Percentiles rank a stretch among this genome's conserved stretches.
These are phyloP conservation scores for Mariannaea elegans DNA, from an alignment of 2,329 filamentous ascomycete species.

Conservation along the genomic window DNA sequence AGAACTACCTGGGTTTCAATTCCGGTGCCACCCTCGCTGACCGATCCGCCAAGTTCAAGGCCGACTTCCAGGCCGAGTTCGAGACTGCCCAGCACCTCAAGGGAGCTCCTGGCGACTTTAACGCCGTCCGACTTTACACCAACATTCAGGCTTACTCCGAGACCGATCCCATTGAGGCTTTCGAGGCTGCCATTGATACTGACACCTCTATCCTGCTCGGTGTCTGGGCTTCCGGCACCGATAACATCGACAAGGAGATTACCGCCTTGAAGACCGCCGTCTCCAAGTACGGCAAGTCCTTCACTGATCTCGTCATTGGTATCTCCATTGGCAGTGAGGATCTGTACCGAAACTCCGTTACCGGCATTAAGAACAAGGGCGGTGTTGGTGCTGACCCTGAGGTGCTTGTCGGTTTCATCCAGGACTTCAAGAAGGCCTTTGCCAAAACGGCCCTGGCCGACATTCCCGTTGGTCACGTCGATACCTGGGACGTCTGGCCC, in stretches of 20 bases:
- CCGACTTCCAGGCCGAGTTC: constrained; percentile 59
- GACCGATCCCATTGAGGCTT: constrained; percentile 81
- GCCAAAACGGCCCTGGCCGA: constrained; percentile 53
- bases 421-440: constrained; percentile 68
- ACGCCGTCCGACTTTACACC: constrained; percentile 72
- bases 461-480: constrained; percentile 70
- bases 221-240: constrained; percentile 67
- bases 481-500: constrained; percentile 73
- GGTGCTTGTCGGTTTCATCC: constrained; percentile 71
- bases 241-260: constrained; percentile 68
- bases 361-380: constrained; percentile 69
- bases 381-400: constrained; percentile 68
- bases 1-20: constrained; percentile 65
- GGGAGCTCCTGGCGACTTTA: constrained; percentile 62
- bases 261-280: constrained; percentile 66
- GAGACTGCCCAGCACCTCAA: constrained; percentile 47
- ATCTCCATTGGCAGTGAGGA: constrained; percentile 75
- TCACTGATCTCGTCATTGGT: constrained; percentile 68
- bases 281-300: constrained; percentile 57
- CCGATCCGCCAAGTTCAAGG: constrained; percentile 61
- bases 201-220: constrained; percentile 70
- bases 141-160: constrained; percentile 72
- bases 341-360: constrained; percentile 69
- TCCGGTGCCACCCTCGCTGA: constrained; percentile 57
- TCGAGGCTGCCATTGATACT: constrained; percentile 74